Percentiles rank a stretch among this genome's conserved stretches.
phyloP scores from a whole-genome alignment of 257 asterid species.

The Perilla frutescens region DNA sequence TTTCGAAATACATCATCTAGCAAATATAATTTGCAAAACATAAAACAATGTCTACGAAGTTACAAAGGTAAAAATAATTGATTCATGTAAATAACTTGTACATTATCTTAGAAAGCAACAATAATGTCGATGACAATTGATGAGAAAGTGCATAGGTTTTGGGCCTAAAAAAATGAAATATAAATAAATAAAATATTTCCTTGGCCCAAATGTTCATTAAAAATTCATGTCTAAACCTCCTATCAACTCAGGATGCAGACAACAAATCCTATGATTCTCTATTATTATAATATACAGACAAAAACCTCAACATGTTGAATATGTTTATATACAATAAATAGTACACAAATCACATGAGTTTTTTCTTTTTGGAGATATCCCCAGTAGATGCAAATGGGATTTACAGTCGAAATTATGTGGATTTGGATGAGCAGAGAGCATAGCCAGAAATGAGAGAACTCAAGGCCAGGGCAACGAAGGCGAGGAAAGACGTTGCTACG shows the following conservation, averaged over 20 bases:
- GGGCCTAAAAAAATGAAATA: background rate
- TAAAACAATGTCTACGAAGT: too few species aligned
- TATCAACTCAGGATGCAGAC: background rate
- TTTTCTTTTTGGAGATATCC: background rate
- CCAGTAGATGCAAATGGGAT: background rate
- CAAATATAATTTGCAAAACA: too few species aligned
- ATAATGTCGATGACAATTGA: too few species aligned
- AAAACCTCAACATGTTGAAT: constrained; percentile 19
- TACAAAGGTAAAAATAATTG: too few species aligned
- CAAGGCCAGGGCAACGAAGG: constrained; percentile 75
- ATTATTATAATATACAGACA: constrained; percentile 1
- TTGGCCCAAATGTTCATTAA: background rate
- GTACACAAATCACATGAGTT: background rate
- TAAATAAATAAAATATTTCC: background rate
- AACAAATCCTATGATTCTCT: background rate
- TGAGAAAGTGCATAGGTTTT: background rate
- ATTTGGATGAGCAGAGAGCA: constrained; percentile 61
- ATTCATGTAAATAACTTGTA: too few species aligned
- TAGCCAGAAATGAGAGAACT: constrained; percentile 85
- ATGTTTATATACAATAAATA: constrained; percentile 25
- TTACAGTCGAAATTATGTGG: constrained; percentile 28
- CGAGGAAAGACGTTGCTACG: constrained; percentile 73
- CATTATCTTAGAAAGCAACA: too few species aligned
- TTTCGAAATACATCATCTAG: too few species aligned
- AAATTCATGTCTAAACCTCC: too few species aligned